Conservation (phyloP, 1,284 basidiomycete species). For the Leccinum brunneo-olivaceum region DNA sequence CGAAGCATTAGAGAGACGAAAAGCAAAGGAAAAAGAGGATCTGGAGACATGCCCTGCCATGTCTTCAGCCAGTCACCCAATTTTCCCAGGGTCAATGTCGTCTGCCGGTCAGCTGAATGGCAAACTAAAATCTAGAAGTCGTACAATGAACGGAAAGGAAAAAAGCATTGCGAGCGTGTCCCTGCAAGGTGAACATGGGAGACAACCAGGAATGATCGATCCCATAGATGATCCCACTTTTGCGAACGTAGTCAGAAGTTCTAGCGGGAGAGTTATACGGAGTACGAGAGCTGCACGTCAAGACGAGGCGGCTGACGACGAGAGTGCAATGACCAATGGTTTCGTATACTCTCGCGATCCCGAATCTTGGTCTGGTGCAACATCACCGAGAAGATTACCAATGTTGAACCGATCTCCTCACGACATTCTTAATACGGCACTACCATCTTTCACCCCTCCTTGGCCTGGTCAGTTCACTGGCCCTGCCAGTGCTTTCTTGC, state of each 20-base stretch:
- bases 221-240: slow-evolving; percentile 18
- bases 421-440: slow-evolving; percentile 24
- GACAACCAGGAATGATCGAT: slow-evolving; percentile 19
- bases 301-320: slow-evolving; percentile 21
- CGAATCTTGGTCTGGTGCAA: slow-evolving; percentile 25
- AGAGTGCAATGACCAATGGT: slow-evolving; percentile 20
- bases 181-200: slow-evolving; percentile 25
- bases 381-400: slow-evolving; percentile 23
- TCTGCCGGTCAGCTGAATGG: slow-evolving; percentile 25
- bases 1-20: slow-evolving; percentile 51
- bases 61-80: slow-evolving; percentile 28
- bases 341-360: slow-evolving; percentile 15
- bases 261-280: slow-evolving; percentile 31
- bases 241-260: slow-evolving; percentile 23
- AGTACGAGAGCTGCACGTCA: slow-evolving; percentile 28
- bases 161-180: slow-evolving; percentile 29
- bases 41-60: slow-evolving; percentile 56
- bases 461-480: slow-evolving; percentile 40
- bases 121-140: slow-evolving; percentile 36
- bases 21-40: slow-evolving; percentile 50
- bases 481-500: slow-evolving; percentile 42
- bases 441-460: slow-evolving; percentile 25
- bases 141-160: slow-evolving; percentile 36
- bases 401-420: slow-evolving; percentile 17
- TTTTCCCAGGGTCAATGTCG: slow-evolving; percentile 16